Evolutionary conservation across 352 stramenopile species (phyloP).

Genomic region (Phytophthora quininea): DNA sequence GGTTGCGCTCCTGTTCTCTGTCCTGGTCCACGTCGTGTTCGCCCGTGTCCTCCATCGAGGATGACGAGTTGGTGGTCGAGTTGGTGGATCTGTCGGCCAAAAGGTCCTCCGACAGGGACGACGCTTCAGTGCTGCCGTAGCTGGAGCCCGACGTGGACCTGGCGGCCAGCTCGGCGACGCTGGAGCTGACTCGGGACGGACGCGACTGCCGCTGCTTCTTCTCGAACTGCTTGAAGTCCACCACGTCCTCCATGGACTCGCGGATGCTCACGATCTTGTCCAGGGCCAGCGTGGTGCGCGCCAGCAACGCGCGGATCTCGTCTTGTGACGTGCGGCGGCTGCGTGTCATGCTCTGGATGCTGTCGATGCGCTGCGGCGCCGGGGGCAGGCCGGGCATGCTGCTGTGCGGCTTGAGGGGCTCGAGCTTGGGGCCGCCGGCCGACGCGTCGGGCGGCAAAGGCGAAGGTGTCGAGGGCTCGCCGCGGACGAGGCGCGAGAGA

Average conservation of each 20-base stretch:
- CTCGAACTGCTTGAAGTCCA: slow-evolving; percentile 85
- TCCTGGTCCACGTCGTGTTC: slow-evolving; percentile 43
- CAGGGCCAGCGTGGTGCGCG: slow-evolving; percentile 69
- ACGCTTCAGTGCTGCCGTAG: slow-evolving; percentile 63
- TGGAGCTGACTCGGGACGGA: slow-evolving; percentile 39
- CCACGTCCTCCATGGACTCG: slow-evolving; percentile 81
- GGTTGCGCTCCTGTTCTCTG: slow-evolving; percentile 31
- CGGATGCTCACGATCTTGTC: slow-evolving; percentile 87
- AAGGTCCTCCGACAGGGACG: slow-evolving; percentile 43
- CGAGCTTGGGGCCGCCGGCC: slow-evolving; percentile 27
- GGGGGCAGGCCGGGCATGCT: slow-evolving; percentile 29
- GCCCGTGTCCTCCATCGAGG: slow-evolving; percentile 47
- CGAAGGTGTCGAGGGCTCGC: slow-evolving; percentile 7
- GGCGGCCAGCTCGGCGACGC: slow-evolving; percentile 31
- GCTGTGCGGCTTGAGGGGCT: slow-evolving; percentile 31
- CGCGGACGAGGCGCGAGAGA: slow-evolving; percentile 31
- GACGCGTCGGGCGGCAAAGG: slow-evolving; percentile 7
- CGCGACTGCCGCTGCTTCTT: slow-evolving; percentile 39
- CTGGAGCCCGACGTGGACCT: slow-evolving; percentile 45
- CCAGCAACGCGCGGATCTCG: slow-evolving; percentile 75
- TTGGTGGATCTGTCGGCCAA: slow-evolving; percentile 54
- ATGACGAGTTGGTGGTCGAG: slow-evolving; percentile 50
- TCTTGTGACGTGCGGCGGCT: slow-evolving; percentile 60
- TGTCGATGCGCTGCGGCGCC: slow-evolving; percentile 10
- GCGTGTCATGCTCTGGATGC: slow-evolving; percentile 32